Conservation (phyloP, 345 rosid genomes). For the Iberis pinnata region DNA sequence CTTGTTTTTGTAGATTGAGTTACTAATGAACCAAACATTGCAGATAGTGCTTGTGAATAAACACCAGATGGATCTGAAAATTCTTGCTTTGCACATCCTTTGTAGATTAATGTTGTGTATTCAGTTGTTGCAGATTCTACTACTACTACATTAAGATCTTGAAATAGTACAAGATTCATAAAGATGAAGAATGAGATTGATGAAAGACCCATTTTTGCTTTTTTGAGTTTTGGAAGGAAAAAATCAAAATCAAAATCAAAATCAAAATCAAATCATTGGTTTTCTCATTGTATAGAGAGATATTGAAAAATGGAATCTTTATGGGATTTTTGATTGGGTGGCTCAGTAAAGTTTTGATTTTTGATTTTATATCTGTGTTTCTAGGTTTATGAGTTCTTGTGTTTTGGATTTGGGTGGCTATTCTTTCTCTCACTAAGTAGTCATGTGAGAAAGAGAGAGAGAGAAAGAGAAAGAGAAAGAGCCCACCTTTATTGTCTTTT, state of each 20-base stretch:
- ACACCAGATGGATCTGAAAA: slow-evolving; percentile 79
- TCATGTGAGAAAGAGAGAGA: slow-evolving; percentile 16
- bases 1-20: slow-evolving; percentile 72
- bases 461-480: background rate
- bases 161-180: slow-evolving; percentile 28
- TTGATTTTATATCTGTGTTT: slow-evolving; percentile 23
- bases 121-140: slow-evolving; percentile 55
- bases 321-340: slow-evolving; percentile 24
- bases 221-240: background rate
- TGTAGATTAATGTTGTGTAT: slow-evolving; percentile 66
- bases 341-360: slow-evolving; percentile 24
- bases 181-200: slow-evolving; percentile 27
- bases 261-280: slow-evolving; percentile 56
- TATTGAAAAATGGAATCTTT: slow-evolving; percentile 23
- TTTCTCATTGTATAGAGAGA: slow-evolving; percentile 19
- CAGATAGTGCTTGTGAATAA: slow-evolving; percentile 84
- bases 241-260: slow-evolving; percentile 1
- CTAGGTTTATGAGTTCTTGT: slow-evolving; percentile 32
- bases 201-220: slow-evolving; percentile 24
- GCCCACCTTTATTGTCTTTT: slow-evolving; percentile 3
- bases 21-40: slow-evolving; percentile 73
- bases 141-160: slow-evolving; percentile 33
- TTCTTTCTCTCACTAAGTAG: slow-evolving; percentile 23
- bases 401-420: slow-evolving; percentile 25
- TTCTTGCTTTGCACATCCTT: slow-evolving; percentile 75